Base-by-base conservation (phyloP, 345 rosid genomes). In the Syzygium oleosum region DNA sequence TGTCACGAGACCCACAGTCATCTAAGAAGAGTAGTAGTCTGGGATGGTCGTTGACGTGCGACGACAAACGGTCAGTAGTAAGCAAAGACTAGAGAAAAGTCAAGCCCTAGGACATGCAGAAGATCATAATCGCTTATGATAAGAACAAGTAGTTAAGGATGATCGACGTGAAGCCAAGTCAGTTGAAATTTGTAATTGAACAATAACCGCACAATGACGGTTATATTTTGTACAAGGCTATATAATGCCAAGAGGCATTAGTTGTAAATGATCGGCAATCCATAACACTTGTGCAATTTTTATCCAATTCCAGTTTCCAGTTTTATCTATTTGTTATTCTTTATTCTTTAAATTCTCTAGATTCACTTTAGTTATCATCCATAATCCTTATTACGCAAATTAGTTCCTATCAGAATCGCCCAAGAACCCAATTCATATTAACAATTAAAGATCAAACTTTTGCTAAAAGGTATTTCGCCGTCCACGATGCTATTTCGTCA, bases 81-180 rank as follows among this genome's bases (percentile, higher is more conserved):
- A 55, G 27, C 5, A 1, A 22, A 22, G 59, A 1, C 59, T 1
- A 0, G 22, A 0, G 59, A 55, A 55, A 55, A 55, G 12, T 55
- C 59, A 55, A 21, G 22, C 23, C 0, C 2, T 25, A 55, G 22
- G 59, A 55, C 22, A 55, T 22, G 12, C 2, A 0, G 0, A 3
- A 22, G 2, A 55, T 22, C 22, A 55, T 55, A 55, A 55, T 12
- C 1, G 23, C 12, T 1, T 55, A 25, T 3, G 59, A 55, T 55
- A 55, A 55, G 0, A 55, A 55, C 0, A 11, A 55, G 27, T 55
- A 55, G 9, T 55, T 55, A 22, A 22, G 59, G 12, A 55, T 55
- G 1, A 22, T 55, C 12, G 1, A 55, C 2, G 22, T 55, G 1
- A 55, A 0, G 59, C 25, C 2, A 0, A 11, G 1, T 55, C 1